Conservation (phyloP, 495 filamentous ascomycete species). For the Lasiosphaeris hirsuta region DNA sequence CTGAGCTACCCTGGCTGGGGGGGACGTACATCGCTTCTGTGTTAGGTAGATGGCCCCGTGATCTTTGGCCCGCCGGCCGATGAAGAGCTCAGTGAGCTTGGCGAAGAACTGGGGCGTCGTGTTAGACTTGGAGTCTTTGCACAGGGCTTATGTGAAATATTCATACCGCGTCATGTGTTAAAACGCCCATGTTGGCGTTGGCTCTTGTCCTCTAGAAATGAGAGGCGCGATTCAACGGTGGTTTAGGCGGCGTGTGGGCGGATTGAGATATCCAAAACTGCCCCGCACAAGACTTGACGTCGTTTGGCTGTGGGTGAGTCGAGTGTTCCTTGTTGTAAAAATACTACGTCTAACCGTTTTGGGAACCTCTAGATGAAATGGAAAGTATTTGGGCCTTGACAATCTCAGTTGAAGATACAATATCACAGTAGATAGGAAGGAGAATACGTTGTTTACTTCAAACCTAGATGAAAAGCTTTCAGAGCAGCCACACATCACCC, state of each 20-base stretch:
- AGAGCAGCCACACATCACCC: too few species aligned
- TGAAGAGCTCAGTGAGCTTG: conserved; percentile 71
- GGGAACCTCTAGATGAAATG: too few species aligned
- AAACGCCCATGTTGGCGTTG: conserved; percentile 35
- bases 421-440: too few species aligned
- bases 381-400: too few species aligned
- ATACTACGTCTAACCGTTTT: not conserved
- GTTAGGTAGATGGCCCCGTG: conserved; percentile 79
- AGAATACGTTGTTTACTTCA: too few species aligned
- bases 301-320: too few species aligned
- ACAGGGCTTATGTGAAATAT: not conserved
- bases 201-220: not conserved
- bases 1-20: conserved; percentile 18
- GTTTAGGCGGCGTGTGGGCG: not conserved
- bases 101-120: conserved; percentile 70
- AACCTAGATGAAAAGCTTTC: too few species aligned
- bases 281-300: not conserved
- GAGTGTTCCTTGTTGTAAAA: too few species aligned
- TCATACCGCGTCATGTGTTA: conserved; percentile 72
- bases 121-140: conserved; percentile 23
- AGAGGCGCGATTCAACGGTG: not conserved
- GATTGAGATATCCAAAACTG: not conserved
- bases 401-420: too few species aligned
- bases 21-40: conserved; percentile 69
- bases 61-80: conserved; percentile 59